Base-by-base conservation (phyloP, 345 rosid species). In the Iberis pinnata region DNA sequence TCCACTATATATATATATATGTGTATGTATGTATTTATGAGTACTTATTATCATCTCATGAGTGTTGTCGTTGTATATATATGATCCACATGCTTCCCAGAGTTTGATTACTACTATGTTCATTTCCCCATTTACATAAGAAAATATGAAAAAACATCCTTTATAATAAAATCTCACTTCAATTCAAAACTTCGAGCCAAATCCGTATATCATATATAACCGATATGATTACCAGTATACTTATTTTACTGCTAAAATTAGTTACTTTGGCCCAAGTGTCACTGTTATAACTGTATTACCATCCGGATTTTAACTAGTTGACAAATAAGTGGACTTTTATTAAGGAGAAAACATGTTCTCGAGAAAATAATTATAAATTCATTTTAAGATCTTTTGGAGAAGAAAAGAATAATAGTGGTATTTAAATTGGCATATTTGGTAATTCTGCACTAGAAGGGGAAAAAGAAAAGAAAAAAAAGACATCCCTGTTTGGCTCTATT, bases 61-160 rank as follows among this genome's bases (percentile, higher is more conserved):
- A 29, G 43, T 64, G 62, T 53, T 53, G 45, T 41, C 39, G 33
- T 63, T 26, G 29, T 26, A 26, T 29, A 64, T 47, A 54, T 63
- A 64, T 47, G 53, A 46, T 55, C 39, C 25, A 37, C 19, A 26
- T 36, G 33, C 1, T 44, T 63, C 31, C 25, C 19, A 42, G 3
- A 42, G 25, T 40, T 50, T 51, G 33, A 31, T 3, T 43, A 6
- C 39, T 10, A 26, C 41, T 53, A 26, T 36, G 32, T 63, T 63
- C 31, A 44, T 44, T 14, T 16, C 8, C 25, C 3, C 11, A 15
- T 20, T 22, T 42, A 22, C 27, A 49, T 29, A 18, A 29, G n/a
- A n/a, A n/a, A n/a, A n/a, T n/a, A n/a, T n/a, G n/a, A n/a, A n/a
- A n/a, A n/a, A n/a, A n/a, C n/a, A n/a, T n/a, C n/a, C n/a, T n/a